Conservation (phyloP, 225 moss, liverwort and hornwort genomes). For the Bryoerythrophyllum caledonicum region DNA sequence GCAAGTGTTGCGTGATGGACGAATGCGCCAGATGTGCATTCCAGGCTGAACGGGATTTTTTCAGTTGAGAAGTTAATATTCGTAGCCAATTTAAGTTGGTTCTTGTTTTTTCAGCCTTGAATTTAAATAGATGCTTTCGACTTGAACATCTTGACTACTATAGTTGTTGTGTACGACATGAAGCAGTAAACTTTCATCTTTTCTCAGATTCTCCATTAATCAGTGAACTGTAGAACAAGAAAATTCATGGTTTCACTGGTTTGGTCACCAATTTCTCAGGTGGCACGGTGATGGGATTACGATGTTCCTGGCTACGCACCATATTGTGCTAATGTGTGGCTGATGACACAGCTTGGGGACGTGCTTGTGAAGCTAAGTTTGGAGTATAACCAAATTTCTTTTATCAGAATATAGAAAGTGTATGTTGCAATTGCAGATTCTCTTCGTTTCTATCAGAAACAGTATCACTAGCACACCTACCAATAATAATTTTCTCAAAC, state of each 20-base stretch:
- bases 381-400: no score
- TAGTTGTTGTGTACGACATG: not conserved
- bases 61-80: not conserved
- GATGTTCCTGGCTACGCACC: no score
- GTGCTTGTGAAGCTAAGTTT: no score
- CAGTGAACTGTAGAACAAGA: not conserved
- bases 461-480: no score
- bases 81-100: not conserved
- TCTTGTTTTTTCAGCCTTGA: conserved; percentile 1
- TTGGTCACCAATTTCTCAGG: no score
- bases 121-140: not conserved
- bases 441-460: no score
- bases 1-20: conserved; percentile 16
- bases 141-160: not conserved
- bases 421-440: no score
- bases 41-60: not conserved
- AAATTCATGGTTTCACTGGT: no score
- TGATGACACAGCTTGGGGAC: no score
- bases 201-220: not conserved
- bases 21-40: not conserved
- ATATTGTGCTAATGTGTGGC: no score
- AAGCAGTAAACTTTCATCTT: not conserved
- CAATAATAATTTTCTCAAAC: not conserved
- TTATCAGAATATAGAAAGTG: no score
- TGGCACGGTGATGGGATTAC: no score